Conservation (phyloP, 1,284 basidiomycete genomes). For the Hymenochaete sp. region DNA sequence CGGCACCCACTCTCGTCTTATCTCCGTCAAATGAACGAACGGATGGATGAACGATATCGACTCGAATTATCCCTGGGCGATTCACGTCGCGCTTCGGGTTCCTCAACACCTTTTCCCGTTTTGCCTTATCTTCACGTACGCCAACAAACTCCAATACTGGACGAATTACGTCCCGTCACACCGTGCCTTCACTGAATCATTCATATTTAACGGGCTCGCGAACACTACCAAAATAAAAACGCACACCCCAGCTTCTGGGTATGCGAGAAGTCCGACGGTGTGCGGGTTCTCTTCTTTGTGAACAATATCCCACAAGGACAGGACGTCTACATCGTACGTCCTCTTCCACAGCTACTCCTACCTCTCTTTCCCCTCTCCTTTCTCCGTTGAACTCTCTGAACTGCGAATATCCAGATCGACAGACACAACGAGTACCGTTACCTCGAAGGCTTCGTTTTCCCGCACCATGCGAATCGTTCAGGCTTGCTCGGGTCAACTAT, state of each 20-base stretch:
- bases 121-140: no score
- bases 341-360: background rate
- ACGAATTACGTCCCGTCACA: no score
- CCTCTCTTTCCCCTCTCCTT: background rate
- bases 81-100: no score
- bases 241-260: slow-evolving; percentile 80
- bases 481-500: slow-evolving; percentile 71
- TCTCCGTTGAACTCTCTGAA: background rate
- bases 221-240: background rate
- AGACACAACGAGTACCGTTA: slow-evolving; percentile 85
- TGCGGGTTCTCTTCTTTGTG: slow-evolving; percentile 85
- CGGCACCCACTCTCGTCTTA: no score
- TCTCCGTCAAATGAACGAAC: no score
- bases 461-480: slow-evolving; percentile 67
- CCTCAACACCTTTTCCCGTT: no score
- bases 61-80: no score
- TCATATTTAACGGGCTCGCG: no score
- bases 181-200: no score
- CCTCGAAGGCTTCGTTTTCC: slow-evolving; percentile 75
- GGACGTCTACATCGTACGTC: slow-evolving; percentile 71
- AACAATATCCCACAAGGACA: slow-evolving; percentile 67
- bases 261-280: slow-evolving; percentile 98
- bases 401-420: slow-evolving; percentile 67
- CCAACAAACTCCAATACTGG: no score
- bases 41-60: no score